Evolutionary conservation across 495 filamentous ascomycete species (phyloP), one percentile per base, ranked within the genome.

Genomic region (Aspergillus avenaceus): DNA sequence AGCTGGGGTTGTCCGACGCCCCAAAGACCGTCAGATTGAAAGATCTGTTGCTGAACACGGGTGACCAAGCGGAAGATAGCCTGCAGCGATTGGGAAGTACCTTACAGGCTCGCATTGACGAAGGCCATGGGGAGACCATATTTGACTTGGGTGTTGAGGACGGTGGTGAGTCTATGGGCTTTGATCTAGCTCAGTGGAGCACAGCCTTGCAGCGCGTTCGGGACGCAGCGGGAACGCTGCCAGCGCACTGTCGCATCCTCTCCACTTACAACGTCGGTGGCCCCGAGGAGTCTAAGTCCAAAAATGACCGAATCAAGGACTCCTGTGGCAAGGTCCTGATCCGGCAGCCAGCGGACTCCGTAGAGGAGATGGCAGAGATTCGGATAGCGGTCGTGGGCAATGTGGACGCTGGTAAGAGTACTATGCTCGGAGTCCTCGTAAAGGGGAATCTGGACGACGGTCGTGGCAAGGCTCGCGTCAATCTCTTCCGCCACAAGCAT

Each of bases 401-500:
- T 73, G 90, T 97, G 46, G 93, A 98, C 63, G 93, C 93, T 12
- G 93, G 93, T 0, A 98, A 98, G 66, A 92, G 87, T 64, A 97
- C 95, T 47, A 91, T 97, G 86, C 77, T 98, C 0, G 93, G 93
- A 38, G 93, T 98, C 3, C 75, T 98, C 19, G 95, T 97, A 5
- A 97, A 98, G 71, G 93, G 93, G 5, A 84, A 86, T 42, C 83
- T 98, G 8, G 93, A 98, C 61, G 93, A 98, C 75, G 93, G 93
- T 4, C 81, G 93, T 55, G 93, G 93, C 22, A 92, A 88, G 69
- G 91, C 91, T 28, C 87, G 93, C 44, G 87, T 98, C 50, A 98
- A 97, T 55, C 87, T 98, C 11, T 98, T 98, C 74, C 78, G 93
- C 19, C 93, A 98, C 61, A 97, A 97, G 65, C 93, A 98, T 61